phyloP scores from a whole-genome alignment of 2,329 filamentous ascomycete genomes.

The Colletotrichum sojae region DNA sequence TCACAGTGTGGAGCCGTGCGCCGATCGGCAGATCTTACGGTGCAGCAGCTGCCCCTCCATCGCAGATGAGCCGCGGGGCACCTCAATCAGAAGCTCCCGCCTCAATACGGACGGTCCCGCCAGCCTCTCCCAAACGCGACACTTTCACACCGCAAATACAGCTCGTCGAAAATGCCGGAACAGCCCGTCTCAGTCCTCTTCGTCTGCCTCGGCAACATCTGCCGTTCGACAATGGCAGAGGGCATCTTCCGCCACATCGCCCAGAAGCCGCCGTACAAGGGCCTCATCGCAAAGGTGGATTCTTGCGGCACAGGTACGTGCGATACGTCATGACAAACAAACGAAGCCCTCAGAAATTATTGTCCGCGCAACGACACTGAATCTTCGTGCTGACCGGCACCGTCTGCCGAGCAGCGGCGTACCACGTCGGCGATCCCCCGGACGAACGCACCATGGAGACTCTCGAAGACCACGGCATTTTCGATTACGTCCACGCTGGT shows the following conservation, averaged over 20 bases:
- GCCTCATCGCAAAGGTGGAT: conserved; percentile 78
- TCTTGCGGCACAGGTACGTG: conserved; percentile 83
- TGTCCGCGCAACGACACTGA: neutral
- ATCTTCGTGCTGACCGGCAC: conserved; percentile 18
- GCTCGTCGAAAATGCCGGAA: conserved; percentile 51
- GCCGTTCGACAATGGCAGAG: conserved; percentile 94
- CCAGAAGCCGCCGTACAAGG: conserved; percentile 71
- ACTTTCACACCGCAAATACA: conserved; percentile 1
- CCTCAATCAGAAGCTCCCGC: neutral
- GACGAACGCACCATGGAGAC: conserved; percentile 89
- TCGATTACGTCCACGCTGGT: conserved; percentile 81
- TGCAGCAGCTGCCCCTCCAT: conserved; percentile 28
- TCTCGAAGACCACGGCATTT: conserved; percentile 81
- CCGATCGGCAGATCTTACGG: conserved; percentile 13
- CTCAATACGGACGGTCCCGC: conserved; percentile 6
- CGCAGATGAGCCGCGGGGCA: conserved; percentile 35
- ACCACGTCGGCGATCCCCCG: conserved; percentile 83
- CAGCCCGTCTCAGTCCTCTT: conserved; percentile 82
- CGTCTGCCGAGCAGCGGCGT: conserved; percentile 70
- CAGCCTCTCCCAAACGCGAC: conserved; percentile 26
- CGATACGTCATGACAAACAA: conserved; percentile 36
- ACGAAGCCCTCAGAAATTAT: neutral
- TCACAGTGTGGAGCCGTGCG: conserved; percentile 13
- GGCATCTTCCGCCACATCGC: conserved; percentile 86
- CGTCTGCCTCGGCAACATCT: conserved; percentile 98